phyloP scores from a whole-genome alignment of 306 rosid species.

The Fragaria vesca region DNA sequence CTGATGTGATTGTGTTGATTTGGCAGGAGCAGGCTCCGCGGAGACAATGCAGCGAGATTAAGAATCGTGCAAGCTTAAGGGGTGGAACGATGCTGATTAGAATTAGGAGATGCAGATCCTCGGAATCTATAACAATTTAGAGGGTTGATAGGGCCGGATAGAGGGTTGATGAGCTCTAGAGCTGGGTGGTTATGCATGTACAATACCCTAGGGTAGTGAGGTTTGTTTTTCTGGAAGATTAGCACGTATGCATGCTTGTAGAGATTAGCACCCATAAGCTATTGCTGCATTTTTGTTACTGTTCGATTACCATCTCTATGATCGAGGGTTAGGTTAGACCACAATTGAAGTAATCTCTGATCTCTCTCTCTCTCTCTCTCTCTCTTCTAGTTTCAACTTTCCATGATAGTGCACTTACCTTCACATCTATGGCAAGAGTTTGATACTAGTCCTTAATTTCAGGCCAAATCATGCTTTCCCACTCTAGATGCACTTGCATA shows the following conservation, averaged over 20 bases:
- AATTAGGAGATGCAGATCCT: conserved; percentile 68
- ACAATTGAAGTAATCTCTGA: not conserved
- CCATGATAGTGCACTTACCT: not conserved
- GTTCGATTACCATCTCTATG: not conserved
- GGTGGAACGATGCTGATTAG: conserved; percentile 47
- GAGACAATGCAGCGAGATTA: conserved; percentile 73
- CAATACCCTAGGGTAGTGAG: not conserved
- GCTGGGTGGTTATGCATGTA: not conserved
- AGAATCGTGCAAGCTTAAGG: conserved; percentile 45
- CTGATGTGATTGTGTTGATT: conserved; percentile 21
- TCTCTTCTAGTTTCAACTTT: not conserved
- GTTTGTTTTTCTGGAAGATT: not conserved
- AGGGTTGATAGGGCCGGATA: conserved; percentile 19
- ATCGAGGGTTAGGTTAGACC: not conserved
- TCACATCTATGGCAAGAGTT: not conserved
- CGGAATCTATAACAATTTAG: conserved; percentile 55
- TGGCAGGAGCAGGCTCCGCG: conserved; percentile 52
- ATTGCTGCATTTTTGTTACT: not conserved
- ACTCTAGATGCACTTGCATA: not conserved
- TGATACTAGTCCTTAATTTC: not conserved
- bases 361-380: not conserved
- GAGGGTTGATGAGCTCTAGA: conserved; percentile 4
- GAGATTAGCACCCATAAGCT: not conserved
- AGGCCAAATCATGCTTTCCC: not conserved
- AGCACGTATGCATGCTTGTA: not conserved